Base-by-base conservation (phyloP, 2,329 filamentous ascomycete species). In the Colletotrichum sp. region DNA sequence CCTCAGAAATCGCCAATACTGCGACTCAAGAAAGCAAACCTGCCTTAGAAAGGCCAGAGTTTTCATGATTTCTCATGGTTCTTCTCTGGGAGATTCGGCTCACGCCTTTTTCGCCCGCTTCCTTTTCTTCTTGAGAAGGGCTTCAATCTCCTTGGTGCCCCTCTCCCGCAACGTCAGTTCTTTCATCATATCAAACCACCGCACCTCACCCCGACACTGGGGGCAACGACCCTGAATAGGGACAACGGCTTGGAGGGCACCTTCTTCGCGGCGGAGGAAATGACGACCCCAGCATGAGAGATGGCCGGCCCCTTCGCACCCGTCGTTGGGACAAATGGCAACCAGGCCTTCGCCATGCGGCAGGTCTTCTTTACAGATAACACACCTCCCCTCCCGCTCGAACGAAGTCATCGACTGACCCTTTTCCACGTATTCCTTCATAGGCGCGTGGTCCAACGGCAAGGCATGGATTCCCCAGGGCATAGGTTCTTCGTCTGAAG, bases 141-240 rank as follows among this genome's bases (percentile, higher is more conserved):
- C 92, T 55, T 92, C 90, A 1, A 96, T 86, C 78, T 96, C 93
- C 73, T 94, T 93, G 71, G 89, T 84, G 1, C 94, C 96, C 29
- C 95, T 90, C 44, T 91, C 87, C 36, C 96, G 90, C 65, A 98
- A 85, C 67, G 90, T 97, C 79, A 98, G 85, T 82, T 98, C 96
- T 82, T 93, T 96, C 86, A 98, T 94, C 85, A 98, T 91, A 64
- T 94, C 91, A 0, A 89, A 88, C 96, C 96, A 99, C 67, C 88
- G 83, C 3, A 96, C 85, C 6, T 87, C 84, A 0, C 87, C 87
- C 2, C 88, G 85, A 81, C 96, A 99, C 25, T 86, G 86, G 0
- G 95, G 95, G 85, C 96, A 99, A 3, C 80, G 84, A 4, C 95
- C 96, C 39, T 88, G 82, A 2, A 90, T 87, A 0, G 96, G 96